Evolutionary conservation across 495 filamentous ascomycete species (phyloP), one percentile per base, ranked within the genome.

Genomic region (Penicillium waksmanii): DNA sequence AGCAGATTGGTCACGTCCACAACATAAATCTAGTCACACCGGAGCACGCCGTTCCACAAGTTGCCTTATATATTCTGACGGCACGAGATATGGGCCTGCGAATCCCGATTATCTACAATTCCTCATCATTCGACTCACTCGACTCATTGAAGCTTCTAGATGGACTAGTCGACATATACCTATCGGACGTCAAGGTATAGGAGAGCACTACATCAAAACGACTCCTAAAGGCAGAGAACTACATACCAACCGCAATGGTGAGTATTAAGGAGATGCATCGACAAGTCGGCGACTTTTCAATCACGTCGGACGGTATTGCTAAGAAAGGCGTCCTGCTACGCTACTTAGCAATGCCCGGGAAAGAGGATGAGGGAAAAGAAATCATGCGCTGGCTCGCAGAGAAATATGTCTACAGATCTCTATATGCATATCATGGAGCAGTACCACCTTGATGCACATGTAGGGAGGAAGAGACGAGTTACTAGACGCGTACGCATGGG

Each of bases 171-270:
- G 89, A 93, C 67, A 89, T 93, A 43, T 92, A 92, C 67, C 76
- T 92, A 9, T 84, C 89, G 0, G 89, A 92, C 61, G 91, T 93
- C 77, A 92, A 93, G 64, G 84, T 91, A 4, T 93, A 89, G 89
- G 78, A 76, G 13, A 67, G 70, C 17, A 70, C 56, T 9, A 87
- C 86, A 5, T 87, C 86, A n/a, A 84, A 80, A 48, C 79, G 89
- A 0, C 74, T 92, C 25, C 77, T 93, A 15, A 93, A 93, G 63
- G 88, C 84, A 5, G 88, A 90, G 19, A 79, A 90, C 66, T 91
- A 92, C 65, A 77, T 84, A 3, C 72, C 76, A 5, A 82, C 85
- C 0, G 89, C 90, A 0, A 81, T 78, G 67, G 88, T 91, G 67
- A 88, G 85, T 66, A 84, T 92, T 65, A 85, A 84, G 62, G 85